These are phyloP conservation scores for Populus hybrid DNA, from an alignment of 441 rosid genomes.

Conservation along the genomic window DNA sequence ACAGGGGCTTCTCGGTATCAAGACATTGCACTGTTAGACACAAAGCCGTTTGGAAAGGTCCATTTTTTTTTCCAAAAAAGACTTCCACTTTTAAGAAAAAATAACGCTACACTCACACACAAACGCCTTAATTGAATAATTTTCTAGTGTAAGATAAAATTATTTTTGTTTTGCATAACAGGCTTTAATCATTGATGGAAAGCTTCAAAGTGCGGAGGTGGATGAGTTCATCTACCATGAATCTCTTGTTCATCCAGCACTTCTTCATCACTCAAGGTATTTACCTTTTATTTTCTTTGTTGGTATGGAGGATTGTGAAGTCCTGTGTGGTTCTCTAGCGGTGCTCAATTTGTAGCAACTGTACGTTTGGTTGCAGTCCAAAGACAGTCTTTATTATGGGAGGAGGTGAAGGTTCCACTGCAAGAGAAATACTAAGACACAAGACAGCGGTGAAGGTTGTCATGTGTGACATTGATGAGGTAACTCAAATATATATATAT, in stretches of 20 bases:
- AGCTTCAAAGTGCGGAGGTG: conserved; percentile 66
- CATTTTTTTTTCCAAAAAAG: not conserved
- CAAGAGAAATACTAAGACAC: conserved; percentile 60
- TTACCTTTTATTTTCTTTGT: not conserved
- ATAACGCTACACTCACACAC: not conserved
- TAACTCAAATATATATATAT: not conserved
- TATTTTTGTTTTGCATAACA: conserved; percentile 10
- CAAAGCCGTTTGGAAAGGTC: conserved; percentile 66
- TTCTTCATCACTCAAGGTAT: conserved; percentile 50
- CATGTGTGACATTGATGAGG: conserved; percentile 73
- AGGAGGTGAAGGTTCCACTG: conserved; percentile 73
- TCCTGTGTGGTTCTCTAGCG: not conserved
- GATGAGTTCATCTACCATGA: conserved; percentile 73
- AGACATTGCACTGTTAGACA: conserved; percentile 63
- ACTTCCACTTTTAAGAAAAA: no score
- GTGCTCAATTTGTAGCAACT: not conserved
- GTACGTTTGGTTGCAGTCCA: conserved; percentile 30
- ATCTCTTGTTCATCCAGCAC: conserved; percentile 56
- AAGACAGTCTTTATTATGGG: conserved; percentile 54
- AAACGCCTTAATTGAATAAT: not conserved
- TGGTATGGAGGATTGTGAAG: not conserved
- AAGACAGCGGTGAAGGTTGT: conserved; percentile 39
- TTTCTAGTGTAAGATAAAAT: not conserved
- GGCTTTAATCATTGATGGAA: conserved; percentile 64
- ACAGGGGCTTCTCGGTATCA: conserved; percentile 50